Evolutionary conservation across 257 asterid genomes (phyloP).

Genomic region (Salvia splendens): DNA sequence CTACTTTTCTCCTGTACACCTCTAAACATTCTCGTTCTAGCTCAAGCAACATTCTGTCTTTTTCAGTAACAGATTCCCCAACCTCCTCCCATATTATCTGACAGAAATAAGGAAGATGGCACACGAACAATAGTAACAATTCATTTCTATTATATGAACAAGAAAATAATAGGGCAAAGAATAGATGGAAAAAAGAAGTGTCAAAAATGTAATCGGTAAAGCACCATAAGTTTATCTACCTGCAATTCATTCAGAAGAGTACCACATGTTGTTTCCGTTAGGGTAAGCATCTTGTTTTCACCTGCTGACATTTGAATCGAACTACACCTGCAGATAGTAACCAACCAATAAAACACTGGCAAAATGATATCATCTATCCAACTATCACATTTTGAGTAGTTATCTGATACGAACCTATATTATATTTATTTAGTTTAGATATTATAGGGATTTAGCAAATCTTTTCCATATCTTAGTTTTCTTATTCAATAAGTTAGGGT

Average conservation of each 20-base stretch:
- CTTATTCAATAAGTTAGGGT: too few relatives aligned
- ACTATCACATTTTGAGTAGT: slow-evolving; percentile 12
- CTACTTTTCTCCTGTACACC: slow-evolving; percentile 93
- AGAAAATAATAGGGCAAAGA: background rate
- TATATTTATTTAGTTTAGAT: too few relatives aligned
- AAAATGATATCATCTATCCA: background rate
- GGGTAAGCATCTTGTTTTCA: slow-evolving; percentile 45
- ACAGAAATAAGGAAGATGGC: slow-evolving; percentile 8
- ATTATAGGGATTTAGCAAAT: too few relatives aligned
- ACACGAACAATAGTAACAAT: background rate
- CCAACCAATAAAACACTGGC: slow-evolving; percentile 19
- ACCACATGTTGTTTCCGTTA: slow-evolving; percentile 81
- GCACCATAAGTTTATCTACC: slow-evolving; percentile 44
- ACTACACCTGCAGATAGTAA: slow-evolving; percentile 39
- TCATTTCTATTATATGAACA: background rate
- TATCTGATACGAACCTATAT: too few relatives aligned
- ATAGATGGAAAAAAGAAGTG: background rate
- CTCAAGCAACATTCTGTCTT: slow-evolving; percentile 80
- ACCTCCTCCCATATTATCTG: slow-evolving; percentile 99
- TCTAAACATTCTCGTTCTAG: slow-evolving; percentile 90
- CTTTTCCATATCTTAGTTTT: too few relatives aligned
- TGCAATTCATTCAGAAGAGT: slow-evolving; percentile 80
- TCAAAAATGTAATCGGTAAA: background rate
- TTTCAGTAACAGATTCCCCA: slow-evolving; percentile 84
- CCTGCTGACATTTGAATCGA: slow-evolving; percentile 41